Percentiles rank a stretch among this genome's conserved stretches.
phyloP scores from a whole-genome alignment of 495 filamentous ascomycete species.

The Penicillium longicatenatum region DNA sequence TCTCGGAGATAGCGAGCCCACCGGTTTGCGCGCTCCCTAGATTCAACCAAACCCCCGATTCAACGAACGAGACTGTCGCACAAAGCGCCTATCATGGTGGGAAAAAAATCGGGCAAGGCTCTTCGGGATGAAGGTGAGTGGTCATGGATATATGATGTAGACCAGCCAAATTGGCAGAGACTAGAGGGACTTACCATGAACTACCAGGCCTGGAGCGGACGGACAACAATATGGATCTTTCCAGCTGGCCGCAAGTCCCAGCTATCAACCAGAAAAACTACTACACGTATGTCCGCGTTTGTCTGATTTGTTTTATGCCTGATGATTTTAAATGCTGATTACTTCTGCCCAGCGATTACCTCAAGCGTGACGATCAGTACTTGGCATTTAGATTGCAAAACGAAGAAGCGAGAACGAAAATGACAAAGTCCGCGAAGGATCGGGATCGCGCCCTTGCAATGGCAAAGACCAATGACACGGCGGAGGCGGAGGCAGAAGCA shows the following conservation, averaged over 20 bases:
- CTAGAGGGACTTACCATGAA: conserved; percentile 7
- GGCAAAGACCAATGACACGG: conserved; percentile 49
- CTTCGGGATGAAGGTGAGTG: conserved; percentile 62
- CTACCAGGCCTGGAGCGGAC: conserved; percentile 82
- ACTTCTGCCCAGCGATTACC: conserved; percentile 70
- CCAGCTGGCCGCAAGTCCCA: conserved; percentile 86
- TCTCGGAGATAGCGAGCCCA: conserved; percentile 5
- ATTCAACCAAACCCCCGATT: conserved; percentile 19
- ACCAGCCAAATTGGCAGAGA: neutral
- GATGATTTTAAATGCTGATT: conserved; percentile 12
- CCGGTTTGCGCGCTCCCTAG: conserved; percentile 24
- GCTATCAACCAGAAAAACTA: conserved; percentile 99
- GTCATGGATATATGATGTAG: neutral
- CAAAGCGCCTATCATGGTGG: conserved; percentile 52
- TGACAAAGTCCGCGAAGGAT: conserved; percentile 83
- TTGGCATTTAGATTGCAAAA: conserved; percentile 82
- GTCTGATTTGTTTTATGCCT: neutral
- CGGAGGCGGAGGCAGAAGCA: conserved; percentile 37
- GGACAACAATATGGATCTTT: conserved; percentile 95
- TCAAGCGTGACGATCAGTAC: conserved; percentile 96
- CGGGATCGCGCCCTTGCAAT: conserved; percentile 81
- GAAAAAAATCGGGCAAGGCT: conserved; percentile 66
- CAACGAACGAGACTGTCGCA: conserved; percentile 6
- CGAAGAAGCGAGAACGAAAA: conserved; percentile 75
- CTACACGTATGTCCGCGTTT: conserved; percentile 76